Evolutionary conservation across 148 eudicot genomes (phyloP).

Genomic region (Persicaria tinctoria): DNA sequence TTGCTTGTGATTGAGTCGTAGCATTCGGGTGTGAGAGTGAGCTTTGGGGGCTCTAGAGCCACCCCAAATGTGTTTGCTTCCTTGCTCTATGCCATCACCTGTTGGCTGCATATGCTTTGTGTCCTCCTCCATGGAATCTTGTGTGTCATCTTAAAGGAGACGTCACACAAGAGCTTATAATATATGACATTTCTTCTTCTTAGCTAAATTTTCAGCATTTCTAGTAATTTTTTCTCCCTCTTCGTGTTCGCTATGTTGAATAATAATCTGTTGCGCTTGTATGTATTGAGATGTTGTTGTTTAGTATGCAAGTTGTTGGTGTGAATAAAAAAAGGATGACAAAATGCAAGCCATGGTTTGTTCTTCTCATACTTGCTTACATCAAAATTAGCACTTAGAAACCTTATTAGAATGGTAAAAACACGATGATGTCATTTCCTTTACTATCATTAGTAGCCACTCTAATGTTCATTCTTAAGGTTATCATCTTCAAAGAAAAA

Average conservation of each 20-base stretch:
- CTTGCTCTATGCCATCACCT: no score
- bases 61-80: neutral
- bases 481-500: no score
- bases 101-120: neutral
- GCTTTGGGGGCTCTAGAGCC: neutral
- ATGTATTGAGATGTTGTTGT: neutral
- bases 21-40: neutral
- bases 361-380: neutral
- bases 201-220: conserved; percentile 2
- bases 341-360: neutral
- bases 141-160: conserved; percentile 3
- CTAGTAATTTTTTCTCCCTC: neutral
- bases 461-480: no score
- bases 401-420: no score
- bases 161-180: conserved; percentile 9
- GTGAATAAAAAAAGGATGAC: conserved; percentile 1
- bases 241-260: conserved; percentile 3
- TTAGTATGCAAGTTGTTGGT: neutral
- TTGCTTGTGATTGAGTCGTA: neutral
- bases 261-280: neutral
- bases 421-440: no score
- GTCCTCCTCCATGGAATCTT: conserved; percentile 10
- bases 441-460: no score
- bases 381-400: no score
- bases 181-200: conserved; percentile 6